Conservation (phyloP, 345 rosid genomes). For the Excoecaria agallocha region DNA sequence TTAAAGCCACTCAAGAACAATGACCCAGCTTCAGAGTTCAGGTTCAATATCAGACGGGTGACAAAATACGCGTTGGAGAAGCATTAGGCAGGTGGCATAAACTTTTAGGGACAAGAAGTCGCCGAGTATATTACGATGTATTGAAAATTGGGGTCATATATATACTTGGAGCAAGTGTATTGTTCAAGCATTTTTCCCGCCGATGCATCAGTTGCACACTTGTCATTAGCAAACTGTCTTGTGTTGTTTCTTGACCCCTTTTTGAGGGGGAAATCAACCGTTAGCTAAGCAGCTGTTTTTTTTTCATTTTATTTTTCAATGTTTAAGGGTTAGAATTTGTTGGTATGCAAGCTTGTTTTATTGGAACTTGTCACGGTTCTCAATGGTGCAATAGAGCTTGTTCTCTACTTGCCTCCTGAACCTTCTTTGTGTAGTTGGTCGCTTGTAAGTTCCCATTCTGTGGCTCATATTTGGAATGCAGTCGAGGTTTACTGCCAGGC, state of each 20-base stretch:
- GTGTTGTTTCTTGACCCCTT: not conserved
- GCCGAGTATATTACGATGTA: not conserved
- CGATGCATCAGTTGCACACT: no score
- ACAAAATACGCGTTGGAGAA: conserved; percentile 72
- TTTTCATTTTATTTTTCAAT: not conserved
- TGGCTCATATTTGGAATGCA: no score
- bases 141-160: not conserved
- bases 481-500: no score
- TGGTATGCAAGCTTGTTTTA: no score
- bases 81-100: conserved; percentile 74
- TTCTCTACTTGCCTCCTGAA: no score
- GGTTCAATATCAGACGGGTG: conserved; percentile 55
- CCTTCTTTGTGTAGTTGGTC: no score
- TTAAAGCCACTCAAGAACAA: conserved; percentile 31
- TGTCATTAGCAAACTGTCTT: not conserved
- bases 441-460: no score
- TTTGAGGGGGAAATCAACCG: not conserved
- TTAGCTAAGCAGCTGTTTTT: not conserved
- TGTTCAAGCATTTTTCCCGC: not conserved
- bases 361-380: no score
- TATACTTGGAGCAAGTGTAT: not conserved
- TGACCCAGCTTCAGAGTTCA: conserved; percentile 50
- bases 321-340: no score
- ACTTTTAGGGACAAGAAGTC: conserved; percentile 4
- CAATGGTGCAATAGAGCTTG: no score